Percentiles rank a stretch among this genome's conserved stretches.
phyloP scores from a whole-genome alignment of 1,284 basidiomycete species.

The Puccinia hordei region DNA sequence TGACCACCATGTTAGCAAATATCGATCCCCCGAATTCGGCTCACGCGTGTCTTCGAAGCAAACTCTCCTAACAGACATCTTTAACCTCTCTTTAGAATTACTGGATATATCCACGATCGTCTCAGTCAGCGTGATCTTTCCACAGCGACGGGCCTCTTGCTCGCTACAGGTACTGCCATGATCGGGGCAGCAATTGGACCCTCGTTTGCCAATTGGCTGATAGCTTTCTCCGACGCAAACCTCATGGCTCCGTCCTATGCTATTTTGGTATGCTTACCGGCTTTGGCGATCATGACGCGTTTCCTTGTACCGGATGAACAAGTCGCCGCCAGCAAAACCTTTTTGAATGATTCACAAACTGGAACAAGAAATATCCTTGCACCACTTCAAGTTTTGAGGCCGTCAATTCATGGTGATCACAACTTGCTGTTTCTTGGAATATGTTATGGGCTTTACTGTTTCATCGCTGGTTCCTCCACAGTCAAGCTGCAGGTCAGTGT shows the following conservation, averaged over 20 bases:
- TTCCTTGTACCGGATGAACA: neutral
- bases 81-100: slow-evolving; percentile 4
- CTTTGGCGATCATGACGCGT: neutral
- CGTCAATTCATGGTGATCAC: neutral
- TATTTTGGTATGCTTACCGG: neutral
- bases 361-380: neutral
- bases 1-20: slow-evolving; percentile 1
- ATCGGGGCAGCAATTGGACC: slow-evolving; percentile 12
- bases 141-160: slow-evolving; percentile 1
- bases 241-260: slow-evolving; percentile 4
- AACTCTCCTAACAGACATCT: no score
- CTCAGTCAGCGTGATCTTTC: slow-evolving; percentile 2
- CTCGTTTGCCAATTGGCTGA: neutral
- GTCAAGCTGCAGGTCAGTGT: slow-evolving; percentile 13
- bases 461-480: neutral
- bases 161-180: neutral
- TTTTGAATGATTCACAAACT: neutral
- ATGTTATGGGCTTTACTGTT: slow-evolving; percentile 1
- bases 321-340: neutral
- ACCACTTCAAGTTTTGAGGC: neutral
- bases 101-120: slow-evolving; percentile 7
- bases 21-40: neutral
- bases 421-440: slow-evolving; percentile 11
- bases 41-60: neutral
- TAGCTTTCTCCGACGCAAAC: neutral